phyloP scores from a whole-genome alignment of 176 grass and related monocot genomes.

The Chrysopogon serrulatus region DNA sequence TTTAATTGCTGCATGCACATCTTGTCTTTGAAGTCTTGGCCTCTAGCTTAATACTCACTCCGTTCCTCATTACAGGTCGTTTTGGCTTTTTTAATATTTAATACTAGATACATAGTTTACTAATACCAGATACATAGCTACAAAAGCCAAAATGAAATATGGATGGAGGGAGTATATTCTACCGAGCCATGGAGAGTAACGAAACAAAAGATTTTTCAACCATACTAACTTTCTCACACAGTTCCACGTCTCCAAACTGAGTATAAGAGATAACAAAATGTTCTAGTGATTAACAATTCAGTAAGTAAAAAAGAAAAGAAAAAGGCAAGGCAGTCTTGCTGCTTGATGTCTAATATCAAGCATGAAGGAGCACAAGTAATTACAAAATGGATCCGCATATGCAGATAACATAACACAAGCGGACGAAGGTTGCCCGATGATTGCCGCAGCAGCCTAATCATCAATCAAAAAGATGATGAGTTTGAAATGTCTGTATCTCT shows the following conservation, averaged over 20 bases:
- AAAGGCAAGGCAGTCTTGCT: neutral
- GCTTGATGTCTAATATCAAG: neutral
- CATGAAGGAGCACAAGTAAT: neutral
- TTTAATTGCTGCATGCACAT: neutral
- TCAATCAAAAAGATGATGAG: constrained; percentile 14
- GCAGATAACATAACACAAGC: neutral
- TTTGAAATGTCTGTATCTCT: neutral
- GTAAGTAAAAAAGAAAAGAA: neutral
- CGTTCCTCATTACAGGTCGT: neutral
- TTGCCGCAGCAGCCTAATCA: neutral
- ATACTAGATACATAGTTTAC: neutral
- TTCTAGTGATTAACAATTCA: neutral
- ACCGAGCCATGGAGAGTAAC: neutral
- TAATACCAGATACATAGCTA: neutral
- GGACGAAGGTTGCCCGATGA: neutral
- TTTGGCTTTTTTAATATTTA: neutral
- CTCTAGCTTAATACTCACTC: neutral
- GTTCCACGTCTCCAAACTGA: neutral
- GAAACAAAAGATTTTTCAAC: neutral
- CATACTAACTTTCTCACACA: neutral
- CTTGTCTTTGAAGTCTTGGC: neutral
- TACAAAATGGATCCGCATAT: neutral
- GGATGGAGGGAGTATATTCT: neutral
- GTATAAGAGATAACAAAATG: neutral
- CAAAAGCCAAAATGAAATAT: neutral